Evolutionary conservation across 192 early-diverging fungal genomes (phyloP), one percentile per base, ranked within the genome.

Genomic region (Entrophospora sp.): DNA sequence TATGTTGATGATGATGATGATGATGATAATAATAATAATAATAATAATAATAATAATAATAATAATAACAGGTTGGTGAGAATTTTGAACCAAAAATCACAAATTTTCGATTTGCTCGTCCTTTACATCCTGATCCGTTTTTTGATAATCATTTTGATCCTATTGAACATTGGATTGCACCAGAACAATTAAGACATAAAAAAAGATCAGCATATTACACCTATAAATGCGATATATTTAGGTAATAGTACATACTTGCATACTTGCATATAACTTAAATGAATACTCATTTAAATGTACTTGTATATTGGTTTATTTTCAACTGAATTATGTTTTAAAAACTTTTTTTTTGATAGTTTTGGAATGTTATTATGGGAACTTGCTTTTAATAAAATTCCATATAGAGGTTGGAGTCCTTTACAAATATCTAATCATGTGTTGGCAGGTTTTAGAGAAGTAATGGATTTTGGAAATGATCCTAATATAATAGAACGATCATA

Each of bases 141-240:
- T 42, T 32, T 28, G n/a, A 18, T 3, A 43, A 44, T n/a, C 20
- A 30, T 30, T 43, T 22, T 46, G 60, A 62, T 62, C 60, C 38
- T 45, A 4, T 9, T 45, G 43, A 45, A 62, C 60, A 42, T 45
- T 62, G 60, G 60, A 30, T 44, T 22, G 38, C 60, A 16, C 60
- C 60, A 44, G 60, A 62, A 34, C 38, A 46, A 18, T 27, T 62
- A 35, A 37, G 28, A 36, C 34, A 57, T 20, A 34, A 57, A n/a
- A 24, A 36, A 24, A 57, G 28, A 45, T 0, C 12, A 14, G 5
- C 10, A n/a, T 57, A 57, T 31, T 61, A 62, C 31, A 62, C 60
- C 4, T 30, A 24, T 28, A 62, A 62, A 45, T 45, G 60, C 45
- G 60, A 62, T 45, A 44, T 62, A n/a, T 62, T 45, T n/a, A 62